Evolutionary conservation across 2,329 filamentous ascomycete species (phyloP).

Genomic region (Acephala macrosclerotiorum): DNA sequence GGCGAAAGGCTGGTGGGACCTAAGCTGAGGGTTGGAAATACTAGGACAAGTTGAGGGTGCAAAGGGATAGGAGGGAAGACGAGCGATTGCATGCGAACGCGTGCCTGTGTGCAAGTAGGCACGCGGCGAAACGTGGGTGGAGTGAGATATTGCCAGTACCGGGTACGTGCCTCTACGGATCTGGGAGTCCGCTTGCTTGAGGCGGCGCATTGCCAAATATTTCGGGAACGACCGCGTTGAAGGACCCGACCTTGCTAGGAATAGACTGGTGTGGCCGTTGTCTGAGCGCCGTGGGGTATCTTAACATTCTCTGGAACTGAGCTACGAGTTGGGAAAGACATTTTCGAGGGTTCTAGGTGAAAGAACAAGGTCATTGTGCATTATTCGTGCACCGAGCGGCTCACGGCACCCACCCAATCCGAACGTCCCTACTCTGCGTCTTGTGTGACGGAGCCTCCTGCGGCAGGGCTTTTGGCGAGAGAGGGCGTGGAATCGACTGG

Average conservation of each 20-base stretch:
- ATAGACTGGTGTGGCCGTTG: slow-evolving; percentile 27
- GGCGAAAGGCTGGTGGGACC: slow-evolving; percentile 15
- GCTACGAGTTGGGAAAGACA: background rate
- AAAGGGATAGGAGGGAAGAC: slow-evolving; percentile 14
- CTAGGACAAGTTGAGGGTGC: slow-evolving; percentile 15
- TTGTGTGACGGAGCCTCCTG: slow-evolving; percentile 40
- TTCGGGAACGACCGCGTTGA: slow-evolving; percentile 30
- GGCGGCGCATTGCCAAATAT: slow-evolving; percentile 24
- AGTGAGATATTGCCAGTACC: slow-evolving; percentile 28
- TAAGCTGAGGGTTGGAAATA: slow-evolving; percentile 11
- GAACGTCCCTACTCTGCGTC: slow-evolving; percentile 30
- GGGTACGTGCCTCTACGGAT: slow-evolving; percentile 37
- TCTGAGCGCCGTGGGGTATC: slow-evolving; percentile 13
- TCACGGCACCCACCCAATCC: slow-evolving; percentile 38
- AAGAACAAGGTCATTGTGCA: slow-evolving; percentile 39
- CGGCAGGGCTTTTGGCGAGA: slow-evolving; percentile 36
- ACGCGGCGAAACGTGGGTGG: slow-evolving; percentile 44
- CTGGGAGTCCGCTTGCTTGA: slow-evolving; percentile 22
- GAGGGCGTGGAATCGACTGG: slow-evolving; percentile 29
- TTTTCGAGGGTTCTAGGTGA: slow-evolving; percentile 28
- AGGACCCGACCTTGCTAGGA: slow-evolving; percentile 29
- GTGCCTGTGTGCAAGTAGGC: slow-evolving; percentile 42
- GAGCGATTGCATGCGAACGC: slow-evolving; percentile 40
- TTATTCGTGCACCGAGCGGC: slow-evolving; percentile 35
- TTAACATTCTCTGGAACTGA: background rate